Evolutionary conservation across 257 asterid species (phyloP).

Genomic region (Ocimum tenuiflorum): DNA sequence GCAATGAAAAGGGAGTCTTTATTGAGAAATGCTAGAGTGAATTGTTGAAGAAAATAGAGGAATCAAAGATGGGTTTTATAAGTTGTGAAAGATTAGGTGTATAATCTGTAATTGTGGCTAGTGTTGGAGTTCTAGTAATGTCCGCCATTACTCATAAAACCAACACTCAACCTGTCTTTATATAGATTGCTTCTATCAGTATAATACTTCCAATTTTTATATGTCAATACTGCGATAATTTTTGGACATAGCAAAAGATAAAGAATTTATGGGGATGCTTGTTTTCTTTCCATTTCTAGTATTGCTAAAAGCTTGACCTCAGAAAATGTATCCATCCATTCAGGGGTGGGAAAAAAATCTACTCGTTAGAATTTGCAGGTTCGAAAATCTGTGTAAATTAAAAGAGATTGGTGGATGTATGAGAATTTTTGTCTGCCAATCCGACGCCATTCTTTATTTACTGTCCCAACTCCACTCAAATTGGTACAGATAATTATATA

Average conservation of each 20-base stretch:
- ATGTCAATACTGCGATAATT: not conserved
- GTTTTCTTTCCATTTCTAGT: slow-evolving; percentile 17
- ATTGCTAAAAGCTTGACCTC: slow-evolving; percentile 24
- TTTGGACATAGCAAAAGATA: slow-evolving; percentile 3
- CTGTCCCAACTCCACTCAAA: too few species aligned
- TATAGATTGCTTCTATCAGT: slow-evolving; percentile 2
- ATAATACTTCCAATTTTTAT: slow-evolving; percentile 1
- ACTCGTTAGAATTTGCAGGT: not conserved
- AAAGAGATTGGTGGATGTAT: not conserved
- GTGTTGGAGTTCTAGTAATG: slow-evolving; percentile 31
- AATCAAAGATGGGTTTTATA: not conserved
- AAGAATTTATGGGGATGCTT: slow-evolving; percentile 28
- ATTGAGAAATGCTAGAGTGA: slow-evolving; percentile 18
- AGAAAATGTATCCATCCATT: slow-evolving; percentile 25
- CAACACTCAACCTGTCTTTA: slow-evolving; percentile 28
- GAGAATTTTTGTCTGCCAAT: too few species aligned
- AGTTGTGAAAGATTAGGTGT: slow-evolving; percentile 16
- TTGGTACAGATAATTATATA: too few species aligned
- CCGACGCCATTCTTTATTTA: too few species aligned
- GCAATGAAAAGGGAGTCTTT: slow-evolving; percentile 13
- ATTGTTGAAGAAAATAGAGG: slow-evolving; percentile 7
- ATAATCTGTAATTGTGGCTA: slow-evolving; percentile 10
- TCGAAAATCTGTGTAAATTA: not conserved
- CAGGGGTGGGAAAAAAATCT: not conserved
- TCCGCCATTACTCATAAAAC: slow-evolving; percentile 58